Evolutionary conservation across 441 rosid genomes (phyloP), one percentile per base, ranked within the genome.

Genomic region (Brassica balearica): DNA sequence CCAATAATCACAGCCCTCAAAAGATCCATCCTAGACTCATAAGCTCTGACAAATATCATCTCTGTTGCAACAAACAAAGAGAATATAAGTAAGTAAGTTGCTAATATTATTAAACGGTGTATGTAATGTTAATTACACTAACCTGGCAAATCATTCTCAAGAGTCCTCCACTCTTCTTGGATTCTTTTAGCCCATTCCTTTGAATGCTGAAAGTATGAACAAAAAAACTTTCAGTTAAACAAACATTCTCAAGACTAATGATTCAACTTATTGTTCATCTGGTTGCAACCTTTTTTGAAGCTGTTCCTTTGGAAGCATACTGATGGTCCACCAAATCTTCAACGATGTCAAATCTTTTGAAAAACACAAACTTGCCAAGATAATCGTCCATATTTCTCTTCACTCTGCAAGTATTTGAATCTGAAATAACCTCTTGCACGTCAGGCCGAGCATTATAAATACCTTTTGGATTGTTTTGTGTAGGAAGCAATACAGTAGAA

Each of bases 1-100:
- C 46, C 46, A 8, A 2, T 38, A 9, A 38, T 38, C 46, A 38
- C 46, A 38, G 46, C 46, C 46, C 46, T 38, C 46, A 38, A 38
- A 38, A 38, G 46, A 38, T 38, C 46, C 46, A 38, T 38, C 46
- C 46, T 8, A 38, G 46, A 38, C 46, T 38, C 46, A 38, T 38
- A 34, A 34, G 41, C 41, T 34, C 41, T 34, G 41, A 34, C 97
- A 85, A 84, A 91, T 71, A 93, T 93, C 73, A 86, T 83, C 79
- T 93, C 98, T 95, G 89, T 81, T 68, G 73, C 84, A 66, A 5
- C 22, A 59, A 43, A 19, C 51, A 69, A n/a, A 10, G 56, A 51
- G 19, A 51, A 51, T 4, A 0, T 7, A 34, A 34, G 41, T 38
- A 38, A 38, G 46, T 38, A 38, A 38, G 46, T 9, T 38, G 46